Evolutionary conservation across 208 protist species (phyloP).

Genomic region (Crithidia acanthocephali): DNA sequence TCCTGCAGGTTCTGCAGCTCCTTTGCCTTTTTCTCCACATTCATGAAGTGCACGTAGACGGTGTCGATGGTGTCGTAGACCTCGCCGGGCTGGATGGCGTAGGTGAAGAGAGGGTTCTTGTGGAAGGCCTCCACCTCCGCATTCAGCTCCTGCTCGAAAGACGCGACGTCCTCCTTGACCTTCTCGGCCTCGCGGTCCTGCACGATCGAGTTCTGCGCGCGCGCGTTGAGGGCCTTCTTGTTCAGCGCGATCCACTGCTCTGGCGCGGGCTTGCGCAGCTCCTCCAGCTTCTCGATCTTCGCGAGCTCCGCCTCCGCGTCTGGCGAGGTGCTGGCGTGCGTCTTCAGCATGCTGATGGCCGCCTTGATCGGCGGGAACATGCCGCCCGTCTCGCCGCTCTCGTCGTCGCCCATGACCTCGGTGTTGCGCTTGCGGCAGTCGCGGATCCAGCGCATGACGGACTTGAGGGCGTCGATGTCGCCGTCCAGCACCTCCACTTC

Average conservation of each 20-base stretch:
- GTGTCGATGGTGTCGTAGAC: conserved; percentile 91
- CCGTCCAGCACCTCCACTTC: conserved; percentile 93
- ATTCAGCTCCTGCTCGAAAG: conserved; percentile 81
- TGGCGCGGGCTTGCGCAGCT: conserved; percentile 91
- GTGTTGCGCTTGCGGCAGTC: conserved; percentile 89
- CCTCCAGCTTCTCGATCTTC: conserved; percentile 92
- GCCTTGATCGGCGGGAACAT: conserved; percentile 93
- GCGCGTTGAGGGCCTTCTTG: conserved; percentile 95
- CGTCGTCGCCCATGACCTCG: conserved; percentile 86
- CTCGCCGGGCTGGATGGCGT: conserved; percentile 62
- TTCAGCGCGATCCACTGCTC: conserved; percentile 92
- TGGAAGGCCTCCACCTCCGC: conserved; percentile 84
- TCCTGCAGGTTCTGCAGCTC: conserved; percentile 93
- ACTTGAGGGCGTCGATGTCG: conserved; percentile 91
- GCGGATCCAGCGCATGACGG: conserved; percentile 93
- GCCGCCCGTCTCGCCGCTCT: conserved; percentile 80
- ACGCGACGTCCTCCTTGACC: conserved; percentile 87
- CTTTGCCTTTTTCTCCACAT: conserved; percentile 88
- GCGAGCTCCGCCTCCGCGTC: conserved; percentile 79
- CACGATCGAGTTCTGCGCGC: conserved; percentile 91
- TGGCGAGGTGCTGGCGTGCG: conserved; percentile 79
- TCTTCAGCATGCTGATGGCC: conserved; percentile 93
- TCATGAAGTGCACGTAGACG: conserved; percentile 80
- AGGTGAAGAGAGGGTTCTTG: conserved; percentile 88
- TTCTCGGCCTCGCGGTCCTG: conserved; percentile 94